Percentiles rank a stretch among this genome's conserved stretches.
Conservation (phyloP, 805 yeast species). For the Candida methanosorbosa region DNA sequence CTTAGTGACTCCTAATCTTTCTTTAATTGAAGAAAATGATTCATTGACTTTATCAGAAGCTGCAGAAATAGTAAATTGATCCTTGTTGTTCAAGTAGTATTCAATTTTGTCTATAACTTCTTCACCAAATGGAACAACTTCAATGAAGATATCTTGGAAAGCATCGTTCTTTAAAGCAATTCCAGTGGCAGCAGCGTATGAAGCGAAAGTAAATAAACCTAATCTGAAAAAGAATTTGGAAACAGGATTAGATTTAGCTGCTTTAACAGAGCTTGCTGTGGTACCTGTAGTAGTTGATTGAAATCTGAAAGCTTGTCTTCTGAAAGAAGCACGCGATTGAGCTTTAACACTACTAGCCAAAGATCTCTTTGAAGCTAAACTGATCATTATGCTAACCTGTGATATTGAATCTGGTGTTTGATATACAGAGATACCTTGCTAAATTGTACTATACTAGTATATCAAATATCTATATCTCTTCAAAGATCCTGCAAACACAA, state of each 20-base stretch:
- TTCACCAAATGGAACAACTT: conserved; percentile 59
- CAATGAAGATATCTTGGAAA: conserved; percentile 53
- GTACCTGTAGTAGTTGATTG: conserved; percentile 11
- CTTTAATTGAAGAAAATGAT: conserved; percentile 26
- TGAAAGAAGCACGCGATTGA: too few species aligned
- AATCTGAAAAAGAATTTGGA: conserved; percentile 18
- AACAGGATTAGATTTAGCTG: conserved; percentile 15
- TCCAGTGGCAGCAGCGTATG: conserved; percentile 56
- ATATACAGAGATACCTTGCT: too few species aligned
- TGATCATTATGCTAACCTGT: too few species aligned
- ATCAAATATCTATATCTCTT: too few species aligned
- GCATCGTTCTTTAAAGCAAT: conserved; percentile 47
- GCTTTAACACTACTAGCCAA: too few species aligned
- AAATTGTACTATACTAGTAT: too few species aligned
- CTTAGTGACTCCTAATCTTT: conserved; percentile 30
- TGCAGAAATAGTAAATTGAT: conserved; percentile 7
- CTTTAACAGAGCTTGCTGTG: conserved; percentile 11
- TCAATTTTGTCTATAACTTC: conserved; percentile 42
- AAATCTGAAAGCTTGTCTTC: conserved; percentile 11
- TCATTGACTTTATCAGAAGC: conserved; percentile 13
- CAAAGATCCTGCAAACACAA: too few species aligned
- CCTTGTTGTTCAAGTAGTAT: conserved; percentile 18
- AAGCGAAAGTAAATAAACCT: conserved; percentile 15
- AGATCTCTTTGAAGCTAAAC: too few species aligned
- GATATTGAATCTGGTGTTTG: too few species aligned